Percentiles rank a stretch among this genome's conserved stretches.
phyloP scores from a whole-genome alignment of 352 stramenopile genomes.

The Thalassiosira ordinaria region DNA sequence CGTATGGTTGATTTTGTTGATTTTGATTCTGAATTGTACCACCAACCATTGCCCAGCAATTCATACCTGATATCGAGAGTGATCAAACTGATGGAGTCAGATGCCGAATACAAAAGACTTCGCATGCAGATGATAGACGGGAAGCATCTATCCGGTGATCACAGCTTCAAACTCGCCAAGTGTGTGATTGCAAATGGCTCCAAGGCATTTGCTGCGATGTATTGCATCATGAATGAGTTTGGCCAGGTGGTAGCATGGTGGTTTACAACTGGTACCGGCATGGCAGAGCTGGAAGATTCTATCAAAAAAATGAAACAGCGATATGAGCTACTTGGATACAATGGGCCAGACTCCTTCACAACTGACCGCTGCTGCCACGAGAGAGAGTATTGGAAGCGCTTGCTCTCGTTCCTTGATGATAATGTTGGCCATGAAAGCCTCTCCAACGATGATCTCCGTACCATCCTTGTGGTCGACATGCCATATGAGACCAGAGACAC shows the following conservation, averaged over 20 bases:
- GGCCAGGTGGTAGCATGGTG: slow-evolving; percentile 29
- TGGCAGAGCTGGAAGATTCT: slow-evolving; percentile 21
- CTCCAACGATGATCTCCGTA: not conserved
- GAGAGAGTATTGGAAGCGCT: slow-evolving; percentile 6
- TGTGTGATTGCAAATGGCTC: slow-evolving; percentile 5
- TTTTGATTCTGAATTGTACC: not conserved
- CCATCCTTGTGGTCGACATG: not conserved
- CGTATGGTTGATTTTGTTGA: not conserved
- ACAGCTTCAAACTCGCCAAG: slow-evolving; percentile 36
- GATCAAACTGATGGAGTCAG: slow-evolving; percentile 11
- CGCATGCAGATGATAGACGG: slow-evolving; percentile 33
- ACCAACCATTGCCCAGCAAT: not conserved
- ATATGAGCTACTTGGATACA: not conserved
- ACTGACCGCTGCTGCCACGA: slow-evolving; percentile 32
- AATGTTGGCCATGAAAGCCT: not conserved
- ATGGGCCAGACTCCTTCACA: not conserved
- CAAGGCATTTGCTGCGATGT: slow-evolving; percentile 27
- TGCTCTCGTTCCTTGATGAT: not conserved
- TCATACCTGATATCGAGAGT: slow-evolving; percentile 13
- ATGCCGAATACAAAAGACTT: not conserved
- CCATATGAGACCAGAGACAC: not conserved
- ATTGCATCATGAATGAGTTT: slow-evolving; percentile 30
- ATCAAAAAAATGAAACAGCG: slow-evolving; percentile 10
- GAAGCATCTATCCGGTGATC: slow-evolving; percentile 22
- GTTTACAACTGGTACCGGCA: slow-evolving; percentile 29